Percentiles rank a stretch among this genome's conserved stretches.
Conservation (phyloP, 139 green algal genomes). For the Zygnema circumcarinatum region DNA sequence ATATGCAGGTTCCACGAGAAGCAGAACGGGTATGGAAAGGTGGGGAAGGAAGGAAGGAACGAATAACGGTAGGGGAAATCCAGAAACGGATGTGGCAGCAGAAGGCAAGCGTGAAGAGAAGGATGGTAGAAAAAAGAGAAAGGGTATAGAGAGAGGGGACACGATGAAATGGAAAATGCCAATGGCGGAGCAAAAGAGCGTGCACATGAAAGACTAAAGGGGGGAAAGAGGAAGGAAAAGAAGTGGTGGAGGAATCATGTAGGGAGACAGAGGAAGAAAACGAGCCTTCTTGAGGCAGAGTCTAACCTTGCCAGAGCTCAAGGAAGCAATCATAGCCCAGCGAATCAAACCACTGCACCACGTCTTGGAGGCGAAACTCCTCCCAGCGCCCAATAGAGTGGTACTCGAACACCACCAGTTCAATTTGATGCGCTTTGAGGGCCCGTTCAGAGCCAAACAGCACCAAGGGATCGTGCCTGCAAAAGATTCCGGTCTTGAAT, state of each 20-base stretch:
- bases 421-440: too few species aligned
- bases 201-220: not conserved
- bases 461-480: not conserved
- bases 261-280: too few species aligned
- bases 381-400: too few species aligned
- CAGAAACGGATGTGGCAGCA: not conserved
- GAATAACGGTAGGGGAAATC: not conserved
- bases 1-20: not conserved
- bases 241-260: too few species aligned
- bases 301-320: not conserved
- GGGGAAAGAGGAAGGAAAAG: too few species aligned
- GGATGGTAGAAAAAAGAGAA: not conserved
- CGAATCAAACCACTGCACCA: too few species aligned
- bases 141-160: not conserved
- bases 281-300: not conserved
- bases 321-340: not conserved
- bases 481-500: not conserved
- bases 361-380: too few species aligned
- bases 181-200: not conserved
- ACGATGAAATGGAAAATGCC: not conserved
- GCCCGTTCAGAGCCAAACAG: not conserved
- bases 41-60: too few species aligned
- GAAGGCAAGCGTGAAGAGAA: too few species aligned
- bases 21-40: not conserved
- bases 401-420: too few species aligned